Percentiles rank a stretch among this genome's conserved stretches.
Evolutionary conservation across 306 rosid genomes (phyloP).

Genomic region (Medicago ruthenica): DNA sequence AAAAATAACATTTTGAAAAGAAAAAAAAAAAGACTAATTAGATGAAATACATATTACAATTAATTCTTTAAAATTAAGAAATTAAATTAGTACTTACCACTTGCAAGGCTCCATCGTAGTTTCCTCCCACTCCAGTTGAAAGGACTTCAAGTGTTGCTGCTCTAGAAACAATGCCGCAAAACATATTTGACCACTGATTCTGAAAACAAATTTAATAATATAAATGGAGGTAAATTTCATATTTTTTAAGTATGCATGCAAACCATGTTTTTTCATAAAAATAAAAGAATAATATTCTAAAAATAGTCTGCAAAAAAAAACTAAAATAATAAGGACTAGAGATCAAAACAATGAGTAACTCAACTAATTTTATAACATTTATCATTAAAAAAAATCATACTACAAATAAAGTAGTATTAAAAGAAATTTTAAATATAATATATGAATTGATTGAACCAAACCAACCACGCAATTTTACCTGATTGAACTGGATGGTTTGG

Average conservation of each 20-base stretch:
- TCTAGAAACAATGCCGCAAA: constrained; percentile 88
- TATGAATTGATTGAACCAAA: too few relatives aligned
- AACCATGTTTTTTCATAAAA: too few relatives aligned
- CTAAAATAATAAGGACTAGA: too few relatives aligned
- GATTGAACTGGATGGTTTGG: neutral
- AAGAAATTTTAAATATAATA: neutral
- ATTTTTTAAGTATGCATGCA: too few relatives aligned
- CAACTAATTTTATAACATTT: too few relatives aligned
- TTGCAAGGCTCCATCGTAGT: constrained; percentile 91
- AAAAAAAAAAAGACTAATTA: neutral
- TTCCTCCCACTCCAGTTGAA: constrained; percentile 97
- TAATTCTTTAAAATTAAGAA: neutral
- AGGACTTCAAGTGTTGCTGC: constrained; percentile 80
- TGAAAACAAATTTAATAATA: constrained; percentile 34
- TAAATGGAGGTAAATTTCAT: too few relatives aligned
- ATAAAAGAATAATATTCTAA: too few relatives aligned
- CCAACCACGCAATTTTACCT: neutral
- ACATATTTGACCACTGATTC: constrained; percentile 83
- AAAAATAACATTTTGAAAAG: neutral
- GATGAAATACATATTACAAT: neutral
- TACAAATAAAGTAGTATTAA: too few relatives aligned
- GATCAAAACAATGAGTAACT: too few relatives aligned
- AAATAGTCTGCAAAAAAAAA: too few relatives aligned
- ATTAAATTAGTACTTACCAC: constrained; percentile 52
- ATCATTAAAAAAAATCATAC: too few relatives aligned